These are phyloP conservation scores for Kwoniella shivajii DNA, from an alignment of 1,284 basidiomycete species.

Conservation along the genomic window DNA sequence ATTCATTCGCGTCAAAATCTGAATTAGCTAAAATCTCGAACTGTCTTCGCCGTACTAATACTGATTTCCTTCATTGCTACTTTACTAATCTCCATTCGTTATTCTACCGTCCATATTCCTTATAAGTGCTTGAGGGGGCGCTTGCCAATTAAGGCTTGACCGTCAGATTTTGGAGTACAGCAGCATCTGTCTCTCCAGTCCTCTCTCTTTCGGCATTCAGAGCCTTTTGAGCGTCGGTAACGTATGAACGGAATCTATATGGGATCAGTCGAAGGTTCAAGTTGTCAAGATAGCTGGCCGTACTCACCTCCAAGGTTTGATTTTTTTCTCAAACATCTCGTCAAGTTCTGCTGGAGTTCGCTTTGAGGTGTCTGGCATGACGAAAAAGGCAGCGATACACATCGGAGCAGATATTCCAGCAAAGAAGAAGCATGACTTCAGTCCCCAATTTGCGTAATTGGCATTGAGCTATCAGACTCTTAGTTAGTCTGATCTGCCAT, in stretches of 20 bases:
- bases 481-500: neutral
- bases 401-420: constrained; percentile 17
- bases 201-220: constrained; percentile 15
- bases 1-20: too few relatives aligned
- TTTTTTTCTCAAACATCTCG: constrained; percentile 24
- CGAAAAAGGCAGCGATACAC: constrained; percentile 16
- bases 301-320: constrained; percentile 27
- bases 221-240: constrained; percentile 20
- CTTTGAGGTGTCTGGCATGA: constrained; percentile 23
- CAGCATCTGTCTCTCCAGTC: constrained; percentile 52
- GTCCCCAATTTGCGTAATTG: constrained; percentile 26
- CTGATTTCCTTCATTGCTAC: too few relatives aligned
- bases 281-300: neutral
- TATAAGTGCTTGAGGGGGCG: too few relatives aligned
- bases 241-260: constrained; percentile 18
- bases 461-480: constrained; percentile 9
- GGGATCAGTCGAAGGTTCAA: too few relatives aligned
- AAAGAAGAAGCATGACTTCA: constrained; percentile 29
- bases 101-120: too few relatives aligned
- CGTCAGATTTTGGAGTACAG: too few relatives aligned
- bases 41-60: too few relatives aligned
- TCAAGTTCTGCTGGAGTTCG: constrained; percentile 23
- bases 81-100: too few relatives aligned
- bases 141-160: too few relatives aligned
- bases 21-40: too few relatives aligned